Conservation (phyloP, 305 asterid species). For the Rubia peregrina region DNA sequence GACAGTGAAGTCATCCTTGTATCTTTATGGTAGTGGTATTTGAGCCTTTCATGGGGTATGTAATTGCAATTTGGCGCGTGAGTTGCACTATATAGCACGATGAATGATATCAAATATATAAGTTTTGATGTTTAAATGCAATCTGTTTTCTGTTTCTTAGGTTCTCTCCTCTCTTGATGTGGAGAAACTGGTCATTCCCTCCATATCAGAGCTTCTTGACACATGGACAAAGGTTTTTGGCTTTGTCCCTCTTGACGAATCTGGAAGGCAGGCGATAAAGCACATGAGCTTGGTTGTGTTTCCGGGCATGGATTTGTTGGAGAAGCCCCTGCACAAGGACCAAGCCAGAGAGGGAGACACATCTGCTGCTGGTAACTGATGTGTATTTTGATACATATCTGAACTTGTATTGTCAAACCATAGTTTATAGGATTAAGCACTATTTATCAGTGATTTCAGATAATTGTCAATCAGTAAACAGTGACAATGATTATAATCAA, state of each 20-base stretch:
- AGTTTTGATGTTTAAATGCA: background rate
- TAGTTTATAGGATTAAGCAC: background rate
- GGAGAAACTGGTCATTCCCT: constrained; percentile 77
- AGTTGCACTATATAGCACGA: background rate
- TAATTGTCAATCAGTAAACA: background rate
- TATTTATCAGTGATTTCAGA: background rate
- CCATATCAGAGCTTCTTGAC: constrained; percentile 67
- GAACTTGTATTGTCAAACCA: background rate
- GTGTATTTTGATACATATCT: background rate
- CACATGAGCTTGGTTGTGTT: constrained; percentile 71
- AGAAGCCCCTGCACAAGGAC: constrained; percentile 46
- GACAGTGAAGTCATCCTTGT: background rate
- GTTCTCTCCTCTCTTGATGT: constrained; percentile 68
- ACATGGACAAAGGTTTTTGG: constrained; percentile 89
- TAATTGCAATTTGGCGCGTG: background rate
- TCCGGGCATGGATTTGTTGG: constrained; percentile 76
- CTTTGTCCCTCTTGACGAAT: constrained; percentile 62
- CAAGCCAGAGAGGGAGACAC: constrained; percentile 20
- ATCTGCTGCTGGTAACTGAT: constrained; percentile 48
- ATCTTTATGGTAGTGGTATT: background rate
- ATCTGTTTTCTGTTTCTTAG: constrained; percentile 31
- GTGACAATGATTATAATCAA: background rate
- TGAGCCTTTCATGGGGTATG: background rate
- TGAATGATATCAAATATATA: background rate
- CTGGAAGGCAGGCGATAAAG: constrained; percentile 55